phyloP scores from a whole-genome alignment of 441 rosid species.

The Jatropha podagrica region DNA sequence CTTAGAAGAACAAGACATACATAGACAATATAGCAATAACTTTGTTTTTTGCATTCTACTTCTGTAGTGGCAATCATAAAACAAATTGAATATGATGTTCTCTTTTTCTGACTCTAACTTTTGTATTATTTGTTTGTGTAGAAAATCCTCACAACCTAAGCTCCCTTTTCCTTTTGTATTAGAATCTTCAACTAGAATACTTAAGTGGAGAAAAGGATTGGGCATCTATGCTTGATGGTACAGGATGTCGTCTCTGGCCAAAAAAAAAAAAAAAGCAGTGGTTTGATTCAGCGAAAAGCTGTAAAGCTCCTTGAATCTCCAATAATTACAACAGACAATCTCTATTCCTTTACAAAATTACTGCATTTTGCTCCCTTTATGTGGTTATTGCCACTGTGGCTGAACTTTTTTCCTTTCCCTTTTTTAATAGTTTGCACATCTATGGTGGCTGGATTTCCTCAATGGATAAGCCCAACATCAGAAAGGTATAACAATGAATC shows the following conservation, averaged over 20 bases:
- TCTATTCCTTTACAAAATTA: background rate
- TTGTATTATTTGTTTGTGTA: background rate
- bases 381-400: background rate
- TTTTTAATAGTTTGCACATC: background rate
- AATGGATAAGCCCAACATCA: background rate
- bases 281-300: background rate
- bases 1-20: background rate
- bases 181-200: background rate
- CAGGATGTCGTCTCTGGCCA: background rate
- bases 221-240: background rate
- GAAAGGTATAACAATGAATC: background rate
- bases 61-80: background rate
- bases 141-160: background rate
- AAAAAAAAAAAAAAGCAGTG: background rate
- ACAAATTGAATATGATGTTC: background rate
- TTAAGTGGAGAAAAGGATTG: conserved; percentile 1
- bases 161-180: background rate
- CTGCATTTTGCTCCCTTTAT: background rate
- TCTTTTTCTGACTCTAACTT: background rate
- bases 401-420: background rate
- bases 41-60: background rate
- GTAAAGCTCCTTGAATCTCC: background rate
- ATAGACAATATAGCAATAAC: background rate
- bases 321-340: background rate
- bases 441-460: no score